Percentiles rank a stretch among this genome's conserved stretches.
Evolutionary conservation across 257 asterid genomes (phyloP).

Genomic region (Jasminum sambac): DNA sequence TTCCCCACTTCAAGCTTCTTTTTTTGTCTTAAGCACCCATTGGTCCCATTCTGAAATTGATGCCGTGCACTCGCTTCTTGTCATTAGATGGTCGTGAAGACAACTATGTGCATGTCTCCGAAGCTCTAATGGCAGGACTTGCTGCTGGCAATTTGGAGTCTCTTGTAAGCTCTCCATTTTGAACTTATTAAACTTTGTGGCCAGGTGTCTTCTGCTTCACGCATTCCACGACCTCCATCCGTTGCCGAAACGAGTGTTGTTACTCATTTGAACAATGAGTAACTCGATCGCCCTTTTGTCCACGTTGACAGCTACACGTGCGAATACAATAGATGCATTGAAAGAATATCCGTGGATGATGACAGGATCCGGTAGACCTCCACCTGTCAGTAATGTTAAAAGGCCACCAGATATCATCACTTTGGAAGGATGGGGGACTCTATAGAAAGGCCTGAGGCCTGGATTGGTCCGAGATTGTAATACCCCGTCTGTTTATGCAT

Average conservation of each 20-base stretch:
- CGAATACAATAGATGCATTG: constrained; percentile 55
- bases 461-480: constrained; percentile 82
- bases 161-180: constrained; percentile 55
- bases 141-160: constrained; percentile 69
- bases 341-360: constrained; percentile 98
- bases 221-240: constrained; percentile 33
- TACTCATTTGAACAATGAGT: constrained; percentile 60
- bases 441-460: constrained; percentile 88
- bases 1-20: not conserved
- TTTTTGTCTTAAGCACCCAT: not conserved
- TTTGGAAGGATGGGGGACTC: constrained; percentile 84
- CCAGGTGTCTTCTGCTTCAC: constrained; percentile 91
- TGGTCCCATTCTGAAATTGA: not conserved
- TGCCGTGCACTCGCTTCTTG: not conserved
- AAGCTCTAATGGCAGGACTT: constrained; percentile 89
- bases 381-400: constrained; percentile 66
- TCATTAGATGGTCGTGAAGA: constrained; percentile 69
- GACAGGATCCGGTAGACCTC: constrained; percentile 94
- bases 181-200: constrained; percentile 85
- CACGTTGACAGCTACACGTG: constrained; percentile 56
- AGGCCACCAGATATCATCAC: constrained; percentile 52
- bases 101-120: constrained; percentile 43
- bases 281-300: constrained; percentile 66
- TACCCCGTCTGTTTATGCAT: too few relatives aligned
- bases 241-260: constrained; percentile 41